These are phyloP conservation scores for Quercus robur DNA, from an alignment of 306 rosid genomes.

Conservation along the genomic window DNA sequence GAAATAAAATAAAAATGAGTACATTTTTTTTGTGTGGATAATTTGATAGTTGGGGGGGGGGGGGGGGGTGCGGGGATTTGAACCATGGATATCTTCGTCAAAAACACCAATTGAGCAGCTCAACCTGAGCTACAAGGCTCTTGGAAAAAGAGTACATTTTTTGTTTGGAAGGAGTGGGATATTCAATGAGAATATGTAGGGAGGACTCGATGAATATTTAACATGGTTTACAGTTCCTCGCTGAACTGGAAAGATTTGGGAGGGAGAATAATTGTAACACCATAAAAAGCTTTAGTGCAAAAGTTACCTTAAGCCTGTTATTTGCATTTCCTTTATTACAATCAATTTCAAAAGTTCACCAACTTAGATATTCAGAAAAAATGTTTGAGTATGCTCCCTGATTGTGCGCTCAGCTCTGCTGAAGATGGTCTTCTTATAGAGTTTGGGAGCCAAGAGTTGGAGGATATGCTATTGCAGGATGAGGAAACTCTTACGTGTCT, in stretches of 20 bases:
- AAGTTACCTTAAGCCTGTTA: not conserved
- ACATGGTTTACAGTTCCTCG: not conserved
- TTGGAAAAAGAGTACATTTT: not conserved
- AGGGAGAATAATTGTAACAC: not conserved
- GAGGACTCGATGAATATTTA: slow-evolving; percentile 1
- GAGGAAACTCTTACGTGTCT: slow-evolving; percentile 5
- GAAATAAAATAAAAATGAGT: not conserved
- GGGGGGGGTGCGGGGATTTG: too few species aligned
- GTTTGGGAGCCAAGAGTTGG: slow-evolving; percentile 17
- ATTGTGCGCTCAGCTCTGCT: slow-evolving; percentile 15
- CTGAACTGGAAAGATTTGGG: not conserved
- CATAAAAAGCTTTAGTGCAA: not conserved
- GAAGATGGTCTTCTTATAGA: slow-evolving; percentile 8
- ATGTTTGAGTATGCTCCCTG: slow-evolving; percentile 1
- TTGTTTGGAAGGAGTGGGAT: not conserved
- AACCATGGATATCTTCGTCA: too few species aligned
- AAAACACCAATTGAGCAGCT: too few species aligned
- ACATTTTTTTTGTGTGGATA: not conserved
- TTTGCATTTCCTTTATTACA: not conserved
- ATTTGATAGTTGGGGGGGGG: too few species aligned
- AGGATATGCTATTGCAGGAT: slow-evolving; percentile 18
- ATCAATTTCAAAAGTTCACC: not conserved
- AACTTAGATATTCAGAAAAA: not conserved
- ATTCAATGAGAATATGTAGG: not conserved
- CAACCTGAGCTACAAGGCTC: too few species aligned